Base-by-base conservation (phyloP, 2,329 filamentous ascomycete genomes). In the Sclerotinia minor region DNA sequence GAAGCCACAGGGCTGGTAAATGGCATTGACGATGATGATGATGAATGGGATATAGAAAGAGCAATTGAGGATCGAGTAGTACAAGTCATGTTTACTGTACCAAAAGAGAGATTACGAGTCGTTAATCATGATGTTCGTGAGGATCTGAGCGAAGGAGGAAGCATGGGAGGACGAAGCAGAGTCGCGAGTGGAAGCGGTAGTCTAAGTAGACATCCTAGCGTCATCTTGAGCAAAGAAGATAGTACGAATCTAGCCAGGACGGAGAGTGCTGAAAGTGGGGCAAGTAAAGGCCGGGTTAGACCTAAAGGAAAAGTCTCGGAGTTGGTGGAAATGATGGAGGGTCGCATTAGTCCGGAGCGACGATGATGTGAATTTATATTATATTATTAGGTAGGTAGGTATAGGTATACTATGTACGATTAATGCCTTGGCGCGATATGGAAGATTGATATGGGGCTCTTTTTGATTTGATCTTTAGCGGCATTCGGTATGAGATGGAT, bases 41-140 rank as follows among this genome's bases (percentile, higher is more conserved):
- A 81, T 44, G 89, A 92, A 66, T 92, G 90, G 90, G 91, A 93
- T 73, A 86, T 94, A 50, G 91, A 94, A 77, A 83, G 84, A 67
- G 90, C 90, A 2, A 85, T 90, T 1, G 88, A 92, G 79, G 85
- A 85, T 68, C 80, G 90, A 29, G 82, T 91, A 11, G 90, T 94
- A 69, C 91, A 94, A 78, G 86, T 92, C 75, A 95, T 96, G 86
- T 98, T 97, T 78, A 97, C 94, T 0, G 92, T 97, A 69, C 94
- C 95, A 2, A 92, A 90, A 77, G 90, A 94, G 78, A 87, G 88
- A 73, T 79, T 98, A 71, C 82, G 94, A 35, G 93, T 98, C n/a
- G 94, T 97, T 26, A 98, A 98, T 77, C 89, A 86, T 63, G 90
- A 90, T 74, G 79, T 82, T n/a, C 78, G 77, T 70, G 76, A 82